Conservation (phyloP, 2,329 filamentous ascomycete species). For the Calonectria montana region DNA sequence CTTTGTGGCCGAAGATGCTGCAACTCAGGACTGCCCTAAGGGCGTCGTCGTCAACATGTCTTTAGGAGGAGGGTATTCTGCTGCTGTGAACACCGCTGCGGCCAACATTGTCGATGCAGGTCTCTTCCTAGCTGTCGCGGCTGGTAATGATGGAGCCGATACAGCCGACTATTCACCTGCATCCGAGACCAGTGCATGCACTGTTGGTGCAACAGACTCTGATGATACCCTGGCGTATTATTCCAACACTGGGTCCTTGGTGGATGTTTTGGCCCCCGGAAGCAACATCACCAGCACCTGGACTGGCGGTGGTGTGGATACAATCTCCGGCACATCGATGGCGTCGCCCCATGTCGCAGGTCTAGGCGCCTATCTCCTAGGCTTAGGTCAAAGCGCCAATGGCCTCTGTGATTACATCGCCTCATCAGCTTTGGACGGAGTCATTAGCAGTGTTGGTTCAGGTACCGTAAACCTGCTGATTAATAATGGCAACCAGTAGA, state of each 20-base stretch:
- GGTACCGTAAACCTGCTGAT: neutral
- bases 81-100: constrained; percentile 64
- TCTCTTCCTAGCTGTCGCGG: constrained; percentile 66
- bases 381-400: constrained; percentile 45
- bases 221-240: constrained; percentile 56
- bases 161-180: constrained; percentile 61
- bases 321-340: constrained; percentile 61
- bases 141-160: constrained; percentile 62
- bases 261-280: constrained; percentile 66
- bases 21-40: constrained; percentile 49
- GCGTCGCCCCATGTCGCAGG: constrained; percentile 56
- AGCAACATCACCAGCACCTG: constrained; percentile 60
- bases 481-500: neutral
- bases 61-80: constrained; percentile 62
- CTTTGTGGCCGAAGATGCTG: constrained; percentile 54
- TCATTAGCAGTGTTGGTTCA: neutral
- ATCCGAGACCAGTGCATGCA: constrained; percentile 60
- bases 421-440: constrained; percentile 50
- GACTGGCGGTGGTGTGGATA: constrained; percentile 55
- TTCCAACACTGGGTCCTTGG: constrained; percentile 63
- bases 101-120: constrained; percentile 57
- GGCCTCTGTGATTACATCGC: constrained; percentile 37
- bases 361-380: constrained; percentile 57
- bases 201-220: constrained; percentile 60
- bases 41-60: constrained; percentile 68